Percentiles rank a stretch among this genome's conserved stretches.
These are phyloP conservation scores for Penicillium riverlandense DNA, from an alignment of 495 filamentous ascomycete genomes.

Conservation along the genomic window DNA sequence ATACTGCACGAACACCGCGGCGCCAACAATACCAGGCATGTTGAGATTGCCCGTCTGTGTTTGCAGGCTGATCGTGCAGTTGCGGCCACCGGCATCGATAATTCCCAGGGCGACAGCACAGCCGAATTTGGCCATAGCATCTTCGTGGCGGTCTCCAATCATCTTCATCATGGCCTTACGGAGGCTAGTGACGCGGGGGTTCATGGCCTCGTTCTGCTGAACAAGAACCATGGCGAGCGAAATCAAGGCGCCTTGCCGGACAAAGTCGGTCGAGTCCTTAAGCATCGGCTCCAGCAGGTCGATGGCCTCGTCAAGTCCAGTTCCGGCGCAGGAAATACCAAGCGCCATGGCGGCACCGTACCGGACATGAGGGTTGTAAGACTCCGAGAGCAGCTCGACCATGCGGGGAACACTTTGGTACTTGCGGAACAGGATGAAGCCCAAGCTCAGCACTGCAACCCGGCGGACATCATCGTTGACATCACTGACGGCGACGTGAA, in stretches of 20 bases:
- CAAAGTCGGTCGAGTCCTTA: conserved; percentile 98
- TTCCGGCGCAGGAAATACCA: conserved; percentile 96
- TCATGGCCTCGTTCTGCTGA: conserved; percentile 95
- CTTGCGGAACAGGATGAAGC: conserved; percentile 98
- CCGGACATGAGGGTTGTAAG: conserved; percentile 97
- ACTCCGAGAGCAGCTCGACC: conserved; percentile 97
- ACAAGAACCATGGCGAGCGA: conserved; percentile 94
- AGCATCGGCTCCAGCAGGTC: conserved; percentile 98
- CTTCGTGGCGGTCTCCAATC: conserved; percentile 90
- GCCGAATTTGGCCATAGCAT: conserved; percentile 99
- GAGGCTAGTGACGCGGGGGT: conserved; percentile 76
- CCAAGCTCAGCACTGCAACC: conserved; percentile 95
- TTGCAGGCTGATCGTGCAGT: conserved; percentile 96
- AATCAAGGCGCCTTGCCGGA: conserved; percentile 95
- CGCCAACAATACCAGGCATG: conserved; percentile 94
- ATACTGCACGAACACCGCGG: conserved; percentile 98
- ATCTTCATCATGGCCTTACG: conserved; percentile 85
- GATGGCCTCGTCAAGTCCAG: conserved; percentile 92
- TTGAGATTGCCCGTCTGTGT: conserved; percentile 97
- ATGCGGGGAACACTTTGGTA: conserved; percentile 95
- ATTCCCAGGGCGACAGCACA: conserved; percentile 91
- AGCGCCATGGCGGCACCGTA: conserved; percentile 98
- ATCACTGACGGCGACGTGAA: conserved; percentile 96
- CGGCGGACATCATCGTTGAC: conserved; percentile 96
- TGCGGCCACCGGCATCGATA: conserved; percentile 95